phyloP scores from a whole-genome alignment of 768 basidiomycete species.

The Leccinum boreale region DNA sequence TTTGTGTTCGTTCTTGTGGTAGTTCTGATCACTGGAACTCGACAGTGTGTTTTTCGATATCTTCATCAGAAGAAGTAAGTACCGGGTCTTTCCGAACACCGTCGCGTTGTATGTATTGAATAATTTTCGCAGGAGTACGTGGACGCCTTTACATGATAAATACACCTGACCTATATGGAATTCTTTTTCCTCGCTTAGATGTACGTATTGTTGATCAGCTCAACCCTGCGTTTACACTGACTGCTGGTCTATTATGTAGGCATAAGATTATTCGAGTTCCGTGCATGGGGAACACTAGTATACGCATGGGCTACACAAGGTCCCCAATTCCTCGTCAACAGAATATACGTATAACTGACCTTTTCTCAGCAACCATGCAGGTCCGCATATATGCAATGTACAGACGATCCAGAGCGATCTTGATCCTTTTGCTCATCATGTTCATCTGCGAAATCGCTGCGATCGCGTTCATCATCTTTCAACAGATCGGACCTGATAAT shows the following conservation, averaged over 20 bases:
- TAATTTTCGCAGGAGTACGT: constrained; percentile 23
- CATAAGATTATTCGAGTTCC: constrained; percentile 27
- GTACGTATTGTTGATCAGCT: constrained; percentile 8
- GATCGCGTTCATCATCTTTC: constrained; percentile 26
- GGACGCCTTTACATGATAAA: background rate
- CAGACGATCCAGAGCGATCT: constrained; percentile 18
- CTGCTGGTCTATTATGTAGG: constrained; percentile 7
- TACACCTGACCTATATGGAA: background rate
- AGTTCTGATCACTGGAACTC: background rate
- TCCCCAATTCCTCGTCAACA: background rate
- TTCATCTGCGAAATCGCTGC: constrained; percentile 25
- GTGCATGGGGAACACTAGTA: constrained; percentile 31
- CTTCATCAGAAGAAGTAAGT: constrained; percentile 19
- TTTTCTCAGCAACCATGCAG: constrained; percentile 27
- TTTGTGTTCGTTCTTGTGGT: background rate
- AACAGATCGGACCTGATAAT: constrained; percentile 24
- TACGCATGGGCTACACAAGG: constrained; percentile 33
- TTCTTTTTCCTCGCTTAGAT: constrained; percentile 10
- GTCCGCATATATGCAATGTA: constrained; percentile 35
- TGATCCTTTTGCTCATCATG: constrained; percentile 14
- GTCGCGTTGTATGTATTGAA: constrained; percentile 2
- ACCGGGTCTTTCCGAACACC: background rate
- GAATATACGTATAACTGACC: background rate
- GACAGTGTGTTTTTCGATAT: constrained; percentile 21
- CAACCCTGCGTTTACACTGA: background rate